Evolutionary conservation across 1,284 basidiomycete species (phyloP).

Genomic region (Austroboletus niveus): DNA sequence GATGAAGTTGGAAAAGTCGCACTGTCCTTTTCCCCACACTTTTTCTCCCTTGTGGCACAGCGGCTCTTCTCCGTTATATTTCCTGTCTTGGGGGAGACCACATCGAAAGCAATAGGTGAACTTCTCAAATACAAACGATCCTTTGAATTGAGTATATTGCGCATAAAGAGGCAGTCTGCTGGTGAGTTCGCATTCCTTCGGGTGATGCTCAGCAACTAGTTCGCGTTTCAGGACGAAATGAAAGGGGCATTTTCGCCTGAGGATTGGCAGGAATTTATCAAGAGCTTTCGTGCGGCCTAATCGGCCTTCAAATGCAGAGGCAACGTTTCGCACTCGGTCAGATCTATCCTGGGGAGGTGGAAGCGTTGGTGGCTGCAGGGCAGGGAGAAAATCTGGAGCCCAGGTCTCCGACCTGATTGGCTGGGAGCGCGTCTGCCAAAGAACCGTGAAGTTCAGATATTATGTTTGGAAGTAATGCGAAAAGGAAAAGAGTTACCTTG

Average conservation of each 20-base stretch:
- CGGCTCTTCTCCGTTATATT: conserved; percentile 4
- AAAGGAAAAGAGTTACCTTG: no score
- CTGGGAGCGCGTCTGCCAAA: no score
- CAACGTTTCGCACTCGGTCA: no score
- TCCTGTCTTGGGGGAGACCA: conserved; percentile 8
- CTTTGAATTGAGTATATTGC: not conserved
- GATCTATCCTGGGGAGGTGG: no score
- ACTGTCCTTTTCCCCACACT: not conserved
- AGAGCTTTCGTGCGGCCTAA: not conserved
- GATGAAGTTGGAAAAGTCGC: not conserved
- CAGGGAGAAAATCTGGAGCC: no score
- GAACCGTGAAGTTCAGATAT: no score
- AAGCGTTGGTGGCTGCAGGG: no score
- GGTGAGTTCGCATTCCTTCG: no score
- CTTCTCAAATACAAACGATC: not conserved
- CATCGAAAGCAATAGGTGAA: conserved; percentile 7
- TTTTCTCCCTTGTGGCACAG: not conserved
- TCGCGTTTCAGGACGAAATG: conserved; percentile 1
- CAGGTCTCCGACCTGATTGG: no score
- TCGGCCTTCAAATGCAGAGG: not conserved
- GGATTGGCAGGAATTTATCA: conserved; percentile 3
- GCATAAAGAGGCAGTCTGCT: not conserved
- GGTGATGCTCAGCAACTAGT: conserved; percentile 1
- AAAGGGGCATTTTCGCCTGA: conserved; percentile 2
- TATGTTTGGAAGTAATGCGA: no score